Percentiles rank a stretch among this genome's conserved stretches.
phyloP scores from a whole-genome alignment of 2,329 filamentous ascomycete genomes.

The Paecilomyces niveus region DNA sequence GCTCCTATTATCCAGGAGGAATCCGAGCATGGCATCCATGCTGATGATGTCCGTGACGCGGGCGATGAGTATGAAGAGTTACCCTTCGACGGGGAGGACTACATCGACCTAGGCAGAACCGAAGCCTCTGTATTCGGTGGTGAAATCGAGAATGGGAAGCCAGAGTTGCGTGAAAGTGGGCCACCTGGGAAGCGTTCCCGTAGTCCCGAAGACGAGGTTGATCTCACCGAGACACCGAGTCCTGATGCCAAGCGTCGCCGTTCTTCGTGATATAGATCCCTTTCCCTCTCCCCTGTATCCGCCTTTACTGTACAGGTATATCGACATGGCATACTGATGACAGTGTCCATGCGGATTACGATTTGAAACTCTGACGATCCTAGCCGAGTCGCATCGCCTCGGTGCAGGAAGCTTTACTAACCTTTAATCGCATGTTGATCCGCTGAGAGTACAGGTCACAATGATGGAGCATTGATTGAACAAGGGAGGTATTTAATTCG shows the following conservation, averaged over 20 bases:
- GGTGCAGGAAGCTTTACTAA: not conserved
- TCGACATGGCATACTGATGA: not conserved
- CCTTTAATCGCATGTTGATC: not conserved
- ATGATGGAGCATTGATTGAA: not conserved
- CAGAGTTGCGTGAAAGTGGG: slow-evolving; percentile 10
- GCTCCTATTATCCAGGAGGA: slow-evolving; percentile 6
- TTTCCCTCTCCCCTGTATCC: slow-evolving; percentile 1
- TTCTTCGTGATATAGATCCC: slow-evolving; percentile 27
- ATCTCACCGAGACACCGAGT: slow-evolving; percentile 14
- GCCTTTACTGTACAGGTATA: not conserved
- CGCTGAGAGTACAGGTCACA: not conserved
- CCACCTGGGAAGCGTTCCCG: slow-evolving; percentile 26
- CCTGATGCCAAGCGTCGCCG: slow-evolving; percentile 49
- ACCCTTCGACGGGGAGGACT: slow-evolving; percentile 25
- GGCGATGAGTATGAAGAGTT: slow-evolving; percentile 17
- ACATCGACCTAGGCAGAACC: slow-evolving; percentile 27
- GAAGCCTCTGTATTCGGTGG: slow-evolving; percentile 15
- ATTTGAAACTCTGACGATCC: not conserved
- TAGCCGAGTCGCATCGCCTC: not conserved
- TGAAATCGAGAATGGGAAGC: slow-evolving; percentile 14
- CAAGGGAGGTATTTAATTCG: not conserved
- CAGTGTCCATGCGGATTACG: not conserved
- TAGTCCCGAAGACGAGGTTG: slow-evolving; percentile 28
- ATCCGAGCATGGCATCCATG: slow-evolving; percentile 9
- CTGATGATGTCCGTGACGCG: slow-evolving; percentile 7